A percentile compares a stretch with the other conserved stretches of the same genome.
phyloP scores from a whole-genome alignment of 768 basidiomycete genomes.

The Macrolepiota albuminosa region DNA sequence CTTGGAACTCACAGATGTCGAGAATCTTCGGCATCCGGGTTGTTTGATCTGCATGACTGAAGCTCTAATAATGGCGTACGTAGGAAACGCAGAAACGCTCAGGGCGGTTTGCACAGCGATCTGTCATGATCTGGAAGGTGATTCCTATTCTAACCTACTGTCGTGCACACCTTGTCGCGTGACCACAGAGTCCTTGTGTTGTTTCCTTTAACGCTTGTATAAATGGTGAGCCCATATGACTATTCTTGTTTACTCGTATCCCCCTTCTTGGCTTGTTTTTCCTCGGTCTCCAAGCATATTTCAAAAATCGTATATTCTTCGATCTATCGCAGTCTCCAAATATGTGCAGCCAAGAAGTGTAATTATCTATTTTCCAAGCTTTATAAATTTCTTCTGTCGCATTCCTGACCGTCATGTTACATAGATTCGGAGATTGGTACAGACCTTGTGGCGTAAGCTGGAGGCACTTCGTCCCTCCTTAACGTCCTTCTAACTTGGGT shows the following conservation, averaged over 20 bases:
- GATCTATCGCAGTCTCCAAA: constrained; percentile 9
- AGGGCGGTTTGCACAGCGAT: constrained; percentile 20
- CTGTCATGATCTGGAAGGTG: constrained; percentile 14
- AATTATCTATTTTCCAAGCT: constrained; percentile 12
- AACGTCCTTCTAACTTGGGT: constrained; percentile 4
- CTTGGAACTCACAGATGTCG: constrained; percentile 8
- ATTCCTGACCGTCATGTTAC: constrained; percentile 11
- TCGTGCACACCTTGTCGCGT: constrained; percentile 24
- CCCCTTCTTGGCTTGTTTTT: constrained; percentile 7
- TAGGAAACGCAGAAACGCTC: constrained; percentile 8
- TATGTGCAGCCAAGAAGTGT: constrained; percentile 64
- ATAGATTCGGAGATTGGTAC: constrained; percentile 39
- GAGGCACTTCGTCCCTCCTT: constrained; percentile 11
- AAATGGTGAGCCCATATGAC: constrained; percentile 16
- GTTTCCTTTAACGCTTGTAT: constrained; percentile 18
- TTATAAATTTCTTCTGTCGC: neutral
- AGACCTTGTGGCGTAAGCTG: constrained; percentile 36
- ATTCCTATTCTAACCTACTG: constrained; percentile 15
- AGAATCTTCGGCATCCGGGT: constrained; percentile 15
- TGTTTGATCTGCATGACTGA: constrained; percentile 12
- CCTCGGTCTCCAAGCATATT: constrained; percentile 1
- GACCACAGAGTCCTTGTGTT: constrained; percentile 20
- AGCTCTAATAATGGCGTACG: constrained; percentile 15
- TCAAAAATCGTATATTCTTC: neutral
- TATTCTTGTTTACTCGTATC: constrained; percentile 15